These are phyloP conservation scores for Neospermospora avenae DNA, from an alignment of 2,329 filamentous ascomycete species.

Conservation along the genomic window DNA sequence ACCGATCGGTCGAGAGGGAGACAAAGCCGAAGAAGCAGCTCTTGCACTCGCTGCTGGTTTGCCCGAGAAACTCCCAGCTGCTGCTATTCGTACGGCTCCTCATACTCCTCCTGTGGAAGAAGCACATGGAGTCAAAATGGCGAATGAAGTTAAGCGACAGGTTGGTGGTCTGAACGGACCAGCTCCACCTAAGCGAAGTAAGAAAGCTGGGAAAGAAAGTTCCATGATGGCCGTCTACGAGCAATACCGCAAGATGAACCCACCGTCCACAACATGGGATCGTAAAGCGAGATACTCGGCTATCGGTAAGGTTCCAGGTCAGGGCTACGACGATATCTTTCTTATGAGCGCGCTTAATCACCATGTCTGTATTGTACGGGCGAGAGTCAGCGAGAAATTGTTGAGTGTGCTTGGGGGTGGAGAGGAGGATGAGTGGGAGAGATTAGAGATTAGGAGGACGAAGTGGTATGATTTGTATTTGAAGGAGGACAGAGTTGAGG, in stretches of 20 bases:
- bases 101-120: neutral
- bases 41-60: neutral
- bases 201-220: constrained; percentile 16
- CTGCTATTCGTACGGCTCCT: neutral
- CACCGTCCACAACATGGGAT: constrained; percentile 58
- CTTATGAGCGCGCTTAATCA: constrained; percentile 60
- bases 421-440: constrained; percentile 35
- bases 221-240: constrained; percentile 56
- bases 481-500: constrained; percentile 50
- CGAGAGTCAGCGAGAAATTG: constrained; percentile 54
- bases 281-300: constrained; percentile 54
- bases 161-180: constrained; percentile 23
- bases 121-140: constrained; percentile 5
- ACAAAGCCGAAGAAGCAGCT: constrained; percentile 18
- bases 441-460: constrained; percentile 53
- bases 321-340: constrained; percentile 57
- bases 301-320: constrained; percentile 49
- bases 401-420: constrained; percentile 54
- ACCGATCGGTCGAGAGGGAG: constrained; percentile 58
- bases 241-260: constrained; percentile 59
- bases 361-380: constrained; percentile 55
- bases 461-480: constrained; percentile 60
- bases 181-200: constrained; percentile 19
- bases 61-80: constrained; percentile 1
- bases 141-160: constrained; percentile 19